These are phyloP conservation scores for Rhizopus stolonifer DNA, from an alignment of 371 early-diverging fungal species.

Conservation along the genomic window DNA sequence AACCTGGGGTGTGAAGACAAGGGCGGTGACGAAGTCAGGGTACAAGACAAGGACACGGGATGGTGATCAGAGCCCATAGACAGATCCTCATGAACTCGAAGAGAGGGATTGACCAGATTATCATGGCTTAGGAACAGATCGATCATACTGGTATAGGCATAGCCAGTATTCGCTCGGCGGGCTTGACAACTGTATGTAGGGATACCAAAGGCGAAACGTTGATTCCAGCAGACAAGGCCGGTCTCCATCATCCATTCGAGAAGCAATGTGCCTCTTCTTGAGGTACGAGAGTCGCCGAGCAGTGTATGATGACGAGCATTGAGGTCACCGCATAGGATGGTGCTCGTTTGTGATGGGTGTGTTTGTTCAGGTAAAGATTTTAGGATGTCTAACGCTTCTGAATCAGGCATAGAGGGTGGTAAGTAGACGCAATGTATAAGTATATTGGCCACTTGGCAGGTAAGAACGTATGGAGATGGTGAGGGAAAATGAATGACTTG, in stretches of 20 bases:
- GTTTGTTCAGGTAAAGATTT: constrained; percentile 1
- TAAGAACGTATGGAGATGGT: constrained; percentile 1
- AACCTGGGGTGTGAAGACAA: not conserved
- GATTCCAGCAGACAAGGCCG: too few relatives aligned
- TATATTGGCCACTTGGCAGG: not conserved
- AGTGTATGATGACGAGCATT: constrained; percentile 7
- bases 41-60: not conserved
- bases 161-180: too few relatives aligned
- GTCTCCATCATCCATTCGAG: not conserved
- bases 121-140: too few relatives aligned
- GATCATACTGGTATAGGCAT: too few relatives aligned
- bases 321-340: constrained; percentile 15
- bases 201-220: too few relatives aligned
- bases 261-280: constrained; percentile 3
- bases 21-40: not conserved
- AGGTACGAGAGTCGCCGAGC: constrained; percentile 4
- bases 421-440: constrained; percentile 12
- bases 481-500: not conserved
- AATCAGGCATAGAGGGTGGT: constrained; percentile 1
- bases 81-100: too few relatives aligned
- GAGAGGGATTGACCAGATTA: too few relatives aligned
- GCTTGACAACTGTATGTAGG: too few relatives aligned
- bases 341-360: constrained; percentile 6
- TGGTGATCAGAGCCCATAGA: too few relatives aligned
- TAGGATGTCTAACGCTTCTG: not conserved